These are phyloP conservation scores for Coemansia sp. DNA, from an alignment of 192 early-diverging fungal genomes.

Conservation along the genomic window DNA sequence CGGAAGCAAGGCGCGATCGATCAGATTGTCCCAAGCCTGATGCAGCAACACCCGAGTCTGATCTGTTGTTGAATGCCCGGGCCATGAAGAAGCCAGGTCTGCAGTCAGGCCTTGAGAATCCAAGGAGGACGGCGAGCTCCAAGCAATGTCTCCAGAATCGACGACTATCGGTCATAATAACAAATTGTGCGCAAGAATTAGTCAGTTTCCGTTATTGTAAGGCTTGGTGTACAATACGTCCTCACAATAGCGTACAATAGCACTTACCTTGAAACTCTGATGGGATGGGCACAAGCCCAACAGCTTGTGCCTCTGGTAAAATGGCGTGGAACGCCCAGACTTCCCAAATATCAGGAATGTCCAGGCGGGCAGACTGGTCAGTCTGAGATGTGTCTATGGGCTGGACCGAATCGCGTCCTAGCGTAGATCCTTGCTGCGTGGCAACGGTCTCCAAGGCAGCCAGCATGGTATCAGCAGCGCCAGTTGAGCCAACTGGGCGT, in stretches of 20 bases:
- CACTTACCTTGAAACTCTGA: slow-evolving; percentile 28
- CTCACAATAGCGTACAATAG: not conserved
- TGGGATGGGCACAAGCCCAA: slow-evolving; percentile 16
- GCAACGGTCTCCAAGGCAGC: not conserved
- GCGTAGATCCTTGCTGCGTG: not conserved
- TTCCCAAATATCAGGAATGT: slow-evolving; percentile 27
- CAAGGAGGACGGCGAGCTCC: slow-evolving; percentile 7
- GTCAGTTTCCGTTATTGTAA: not conserved
- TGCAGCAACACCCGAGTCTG: slow-evolving; percentile 19
- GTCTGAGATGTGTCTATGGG: not conserved
- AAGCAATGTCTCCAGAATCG: slow-evolving; percentile 30
- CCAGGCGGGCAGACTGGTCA: not conserved
- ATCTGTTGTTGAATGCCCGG: not conserved
- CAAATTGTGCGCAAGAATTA: not conserved
- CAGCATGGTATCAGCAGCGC: slow-evolving; percentile 1
- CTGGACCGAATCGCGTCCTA: not conserved
- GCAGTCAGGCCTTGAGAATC: not conserved
- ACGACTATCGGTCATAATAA: slow-evolving; percentile 10
- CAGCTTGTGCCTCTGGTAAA: slow-evolving; percentile 4
- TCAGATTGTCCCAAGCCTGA: slow-evolving; percentile 38
- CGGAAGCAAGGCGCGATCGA: slow-evolving; percentile 38
- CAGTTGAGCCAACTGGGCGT: slow-evolving; percentile 18
- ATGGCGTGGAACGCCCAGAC: slow-evolving; percentile 40
- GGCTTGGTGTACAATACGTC: not conserved
- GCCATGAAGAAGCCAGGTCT: not conserved